A percentile compares a stretch with the other conserved stretches of the same genome.
phyloP scores from a whole-genome alignment of 129 eudicot species.

The Smallanthus sonchifolius region DNA sequence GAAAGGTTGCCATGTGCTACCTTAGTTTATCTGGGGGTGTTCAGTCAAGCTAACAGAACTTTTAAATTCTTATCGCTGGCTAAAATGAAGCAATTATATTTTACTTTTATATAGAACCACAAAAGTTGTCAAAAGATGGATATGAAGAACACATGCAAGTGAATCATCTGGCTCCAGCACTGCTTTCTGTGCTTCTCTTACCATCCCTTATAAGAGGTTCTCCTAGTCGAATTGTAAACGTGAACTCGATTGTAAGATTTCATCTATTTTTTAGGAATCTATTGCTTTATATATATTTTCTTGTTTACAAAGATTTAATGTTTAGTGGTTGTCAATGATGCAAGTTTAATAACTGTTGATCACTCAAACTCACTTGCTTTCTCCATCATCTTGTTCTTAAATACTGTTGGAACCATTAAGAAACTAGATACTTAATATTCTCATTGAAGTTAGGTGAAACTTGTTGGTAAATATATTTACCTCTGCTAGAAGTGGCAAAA shows the following conservation, averaged over 20 bases:
- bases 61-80: conserved; percentile 5
- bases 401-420: neutral
- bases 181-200: conserved; percentile 76
- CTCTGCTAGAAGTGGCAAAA: neutral
- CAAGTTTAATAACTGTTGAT: conserved; percentile 2
- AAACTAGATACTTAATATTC: neutral
- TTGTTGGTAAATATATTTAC: neutral
- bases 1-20: neutral
- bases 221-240: conserved; percentile 90
- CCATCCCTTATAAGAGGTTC: conserved; percentile 96
- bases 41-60: neutral
- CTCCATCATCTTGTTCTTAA: neutral
- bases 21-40: neutral
- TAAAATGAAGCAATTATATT: neutral
- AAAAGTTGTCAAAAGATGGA: conserved; percentile 80
- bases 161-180: conserved; percentile 94
- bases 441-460: neutral
- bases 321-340: neutral
- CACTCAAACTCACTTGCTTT: neutral
- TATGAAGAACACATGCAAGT: conserved; percentile 97
- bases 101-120: conserved; percentile 59
- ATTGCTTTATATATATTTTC: neutral
- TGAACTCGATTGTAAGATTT: conserved; percentile 82
- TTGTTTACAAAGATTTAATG: neutral
- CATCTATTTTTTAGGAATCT: neutral